Evolutionary conservation across 805 yeast species (phyloP).

Genomic region (Wilhelminamyces savonicus): DNA sequence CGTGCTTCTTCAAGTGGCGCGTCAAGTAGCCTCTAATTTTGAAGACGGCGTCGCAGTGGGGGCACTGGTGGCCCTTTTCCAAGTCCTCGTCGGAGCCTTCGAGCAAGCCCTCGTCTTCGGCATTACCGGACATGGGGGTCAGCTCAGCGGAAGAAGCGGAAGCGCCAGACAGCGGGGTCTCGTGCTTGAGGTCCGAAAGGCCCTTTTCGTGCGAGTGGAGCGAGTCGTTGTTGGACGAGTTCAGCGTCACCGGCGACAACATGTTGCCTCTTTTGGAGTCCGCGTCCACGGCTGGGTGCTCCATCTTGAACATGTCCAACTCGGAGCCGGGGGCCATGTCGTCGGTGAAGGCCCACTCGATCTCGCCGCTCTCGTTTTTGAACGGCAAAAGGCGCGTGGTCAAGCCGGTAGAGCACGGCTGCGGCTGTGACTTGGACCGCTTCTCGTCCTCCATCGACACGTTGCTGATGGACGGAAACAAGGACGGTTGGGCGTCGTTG

Average conservation of each 20-base stretch:
- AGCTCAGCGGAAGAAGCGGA: slow-evolving; percentile 18
- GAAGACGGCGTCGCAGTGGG: slow-evolving; percentile 43
- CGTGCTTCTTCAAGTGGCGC: slow-evolving; percentile 37
- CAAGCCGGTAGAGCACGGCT: slow-evolving; percentile 45
- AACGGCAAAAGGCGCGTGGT: slow-evolving; percentile 46
- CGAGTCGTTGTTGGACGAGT: slow-evolving; percentile 29
- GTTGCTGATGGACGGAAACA: slow-evolving; percentile 6
- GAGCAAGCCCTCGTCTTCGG: slow-evolving; percentile 2
- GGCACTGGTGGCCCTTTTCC: slow-evolving; percentile 33
- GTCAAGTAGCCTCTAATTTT: slow-evolving; percentile 50
- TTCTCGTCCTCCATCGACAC: slow-evolving; percentile 1
- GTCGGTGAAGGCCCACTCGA: slow-evolving; percentile 52
- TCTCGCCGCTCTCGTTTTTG: slow-evolving; percentile 47
- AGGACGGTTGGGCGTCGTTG: no score
- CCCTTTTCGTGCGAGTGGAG: slow-evolving; percentile 13
- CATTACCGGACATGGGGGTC: no score
- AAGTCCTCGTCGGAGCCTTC: slow-evolving; percentile 8
- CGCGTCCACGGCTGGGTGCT: slow-evolving; percentile 1
- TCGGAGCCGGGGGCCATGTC: slow-evolving; percentile 20
- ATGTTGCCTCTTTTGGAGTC: slow-evolving; percentile 3
- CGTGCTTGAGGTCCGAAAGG: slow-evolving; percentile 3
- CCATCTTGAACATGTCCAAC: slow-evolving; percentile 20
- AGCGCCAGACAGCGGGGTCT: slow-evolving; percentile 26
- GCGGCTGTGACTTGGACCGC: slow-evolving; percentile 5
- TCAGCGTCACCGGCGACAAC: slow-evolving; percentile 34